Evolutionary conservation across 129 eudicot genomes (phyloP).

Genomic region (Escallonia herrerae): DNA sequence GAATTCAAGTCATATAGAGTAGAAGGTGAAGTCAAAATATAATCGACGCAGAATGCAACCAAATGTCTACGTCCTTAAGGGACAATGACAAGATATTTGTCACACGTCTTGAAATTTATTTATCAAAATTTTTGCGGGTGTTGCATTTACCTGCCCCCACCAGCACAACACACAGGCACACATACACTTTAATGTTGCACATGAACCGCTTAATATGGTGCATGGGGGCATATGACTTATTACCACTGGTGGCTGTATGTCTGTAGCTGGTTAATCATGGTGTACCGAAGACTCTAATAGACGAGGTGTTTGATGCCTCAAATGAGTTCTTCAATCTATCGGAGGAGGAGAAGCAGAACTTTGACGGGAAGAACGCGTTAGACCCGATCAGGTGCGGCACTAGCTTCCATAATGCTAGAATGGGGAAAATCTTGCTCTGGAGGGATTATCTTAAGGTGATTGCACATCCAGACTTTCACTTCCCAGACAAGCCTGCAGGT

Average conservation of each 20-base stretch:
- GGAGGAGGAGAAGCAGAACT: slow-evolving; percentile 52
- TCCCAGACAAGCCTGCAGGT: slow-evolving; percentile 44
- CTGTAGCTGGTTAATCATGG: slow-evolving; percentile 66
- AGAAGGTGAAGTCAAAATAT: too few relatives aligned
- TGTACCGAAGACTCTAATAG: slow-evolving; percentile 40
- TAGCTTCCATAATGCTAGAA: slow-evolving; percentile 29
- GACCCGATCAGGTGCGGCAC: slow-evolving; percentile 65
- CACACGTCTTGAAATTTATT: too few relatives aligned
- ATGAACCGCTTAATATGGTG: too few relatives aligned
- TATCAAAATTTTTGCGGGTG: too few relatives aligned
- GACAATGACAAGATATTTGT: too few relatives aligned
- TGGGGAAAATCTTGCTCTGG: slow-evolving; percentile 43
- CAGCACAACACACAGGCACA: too few relatives aligned
- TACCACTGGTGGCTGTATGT: too few relatives aligned
- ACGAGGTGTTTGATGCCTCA: slow-evolving; percentile 21
- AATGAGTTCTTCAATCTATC: slow-evolving; percentile 38
- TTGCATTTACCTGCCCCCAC: too few relatives aligned
- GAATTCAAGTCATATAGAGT: too few relatives aligned
- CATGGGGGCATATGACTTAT: too few relatives aligned
- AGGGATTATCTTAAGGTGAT: slow-evolving; percentile 56
- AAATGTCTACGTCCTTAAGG: not conserved
- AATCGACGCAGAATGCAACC: too few relatives aligned
- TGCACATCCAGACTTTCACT: slow-evolving; percentile 60
- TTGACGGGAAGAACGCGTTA: slow-evolving; percentile 28
- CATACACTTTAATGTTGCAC: too few relatives aligned